These are phyloP conservation scores for Glycine tomentella DNA, from an alignment of 306 rosid species.

Conservation along the genomic window DNA sequence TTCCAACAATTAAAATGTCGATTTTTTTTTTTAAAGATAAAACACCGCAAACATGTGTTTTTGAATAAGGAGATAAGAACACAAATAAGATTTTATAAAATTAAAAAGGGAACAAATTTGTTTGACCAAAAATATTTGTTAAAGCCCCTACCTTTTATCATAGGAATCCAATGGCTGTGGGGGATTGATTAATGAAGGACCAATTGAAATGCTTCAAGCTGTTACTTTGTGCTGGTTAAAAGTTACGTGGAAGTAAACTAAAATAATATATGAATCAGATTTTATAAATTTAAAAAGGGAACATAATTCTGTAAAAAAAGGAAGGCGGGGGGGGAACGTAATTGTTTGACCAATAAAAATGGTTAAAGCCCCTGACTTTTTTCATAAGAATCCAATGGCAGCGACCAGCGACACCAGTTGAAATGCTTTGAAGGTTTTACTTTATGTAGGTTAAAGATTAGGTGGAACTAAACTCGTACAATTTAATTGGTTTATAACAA, in stretches of 20 bases:
- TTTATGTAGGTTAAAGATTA: neutral
- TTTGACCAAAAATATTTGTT: neutral
- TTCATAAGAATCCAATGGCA: slow-evolving; percentile 24
- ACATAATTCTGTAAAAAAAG: too few relatives aligned
- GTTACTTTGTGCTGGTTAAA: too few relatives aligned
- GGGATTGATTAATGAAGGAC: too few relatives aligned
- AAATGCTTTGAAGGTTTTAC: neutral
- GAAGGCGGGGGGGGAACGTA: too few relatives aligned
- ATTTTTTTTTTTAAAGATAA: too few relatives aligned
- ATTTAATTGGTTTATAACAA: neutral
- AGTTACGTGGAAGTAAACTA: too few relatives aligned
- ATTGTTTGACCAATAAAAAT: neutral
- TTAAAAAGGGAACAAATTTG: neutral
- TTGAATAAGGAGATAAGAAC: neutral
- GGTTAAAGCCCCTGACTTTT: neutral
- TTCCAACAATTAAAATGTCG: neutral
- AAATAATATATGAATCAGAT: neutral
- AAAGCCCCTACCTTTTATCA: slow-evolving; percentile 9
- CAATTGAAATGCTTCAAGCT: too few relatives aligned
- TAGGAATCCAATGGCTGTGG: neutral
- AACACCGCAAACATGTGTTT: neutral
- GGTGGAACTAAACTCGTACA: neutral
- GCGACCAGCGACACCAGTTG: neutral
- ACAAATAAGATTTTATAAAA: neutral
- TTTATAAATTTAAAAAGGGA: neutral